Percentiles rank a stretch among this genome's conserved stretches.
These are phyloP conservation scores for Xylaria telfairii DNA, from an alignment of 495 filamentous ascomycete genomes.

Conservation along the genomic window DNA sequence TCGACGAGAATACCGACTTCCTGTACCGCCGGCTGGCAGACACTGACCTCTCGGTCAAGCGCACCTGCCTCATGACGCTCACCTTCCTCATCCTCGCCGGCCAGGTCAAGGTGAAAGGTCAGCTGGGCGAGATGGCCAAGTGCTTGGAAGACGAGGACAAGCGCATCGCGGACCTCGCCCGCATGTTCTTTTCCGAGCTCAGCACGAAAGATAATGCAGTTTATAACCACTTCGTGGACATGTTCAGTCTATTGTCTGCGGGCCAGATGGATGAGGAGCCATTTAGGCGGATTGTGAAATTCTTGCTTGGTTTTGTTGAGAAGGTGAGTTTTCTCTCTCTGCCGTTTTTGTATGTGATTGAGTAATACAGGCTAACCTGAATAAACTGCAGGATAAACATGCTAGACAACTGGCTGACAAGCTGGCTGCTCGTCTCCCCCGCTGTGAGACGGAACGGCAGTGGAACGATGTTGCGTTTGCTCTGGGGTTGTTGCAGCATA, in stretches of 20 bases:
- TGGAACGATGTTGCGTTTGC: conserved; percentile 98
- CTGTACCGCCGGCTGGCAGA: conserved; percentile 93
- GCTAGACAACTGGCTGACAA: conserved; percentile 95
- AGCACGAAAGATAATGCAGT: conserved; percentile 98
- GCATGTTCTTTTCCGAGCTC: conserved; percentile 99
- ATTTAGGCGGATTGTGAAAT: conserved; percentile 85
- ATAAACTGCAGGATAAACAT: conserved; percentile 83
- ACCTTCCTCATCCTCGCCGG: conserved; percentile 97
- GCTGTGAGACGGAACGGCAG: conserved; percentile 91
- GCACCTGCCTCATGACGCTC: conserved; percentile 97
- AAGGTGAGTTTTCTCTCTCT: conserved; percentile 66
- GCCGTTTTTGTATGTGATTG: neutral
- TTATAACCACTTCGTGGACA: conserved; percentile 99
- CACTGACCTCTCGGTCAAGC: conserved; percentile 85
- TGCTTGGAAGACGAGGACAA: conserved; percentile 95
- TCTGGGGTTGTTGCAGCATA: conserved; percentile 86
- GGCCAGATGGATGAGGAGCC: conserved; percentile 84
- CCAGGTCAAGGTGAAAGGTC: conserved; percentile 99
- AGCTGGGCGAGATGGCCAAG: conserved; percentile 98
- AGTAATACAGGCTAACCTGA: conserved; percentile 23
- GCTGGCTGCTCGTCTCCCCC: conserved; percentile 80
- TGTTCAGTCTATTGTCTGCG: conserved; percentile 91
- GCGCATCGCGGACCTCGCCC: conserved; percentile 86
- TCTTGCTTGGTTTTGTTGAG: conserved; percentile 93
- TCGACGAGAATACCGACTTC: conserved; percentile 99